Evolutionary conservation across 352 stramenopile species (phyloP).

Genomic region (Phytophthora palmivora): DNA sequence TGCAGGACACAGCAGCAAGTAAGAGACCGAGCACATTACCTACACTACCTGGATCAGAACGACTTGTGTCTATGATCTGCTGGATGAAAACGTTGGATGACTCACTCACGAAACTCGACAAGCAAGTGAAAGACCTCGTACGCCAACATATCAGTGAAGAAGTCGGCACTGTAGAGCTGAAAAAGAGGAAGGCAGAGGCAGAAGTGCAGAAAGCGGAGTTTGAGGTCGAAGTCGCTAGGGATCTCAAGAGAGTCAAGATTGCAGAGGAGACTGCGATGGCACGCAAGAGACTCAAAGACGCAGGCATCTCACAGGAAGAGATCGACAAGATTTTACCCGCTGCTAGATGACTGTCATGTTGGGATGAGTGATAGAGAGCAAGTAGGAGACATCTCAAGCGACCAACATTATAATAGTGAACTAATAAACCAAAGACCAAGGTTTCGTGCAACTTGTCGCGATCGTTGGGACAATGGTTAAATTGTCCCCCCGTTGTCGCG

Average conservation of each 20-base stretch:
- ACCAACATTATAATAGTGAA: conserved; percentile 35
- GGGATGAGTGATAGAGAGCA: conserved; percentile 5
- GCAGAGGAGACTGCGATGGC: conserved; percentile 40
- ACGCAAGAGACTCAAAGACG: conserved; percentile 40
- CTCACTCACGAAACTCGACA: conserved; percentile 32
- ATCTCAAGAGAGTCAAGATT: conserved; percentile 42
- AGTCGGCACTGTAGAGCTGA: conserved; percentile 15
- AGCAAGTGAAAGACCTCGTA: conserved; percentile 35
- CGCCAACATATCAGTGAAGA: conserved; percentile 31
- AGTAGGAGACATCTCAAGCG: background rate
- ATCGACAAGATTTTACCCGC: conserved; percentile 36
- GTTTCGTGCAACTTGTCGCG: no score
- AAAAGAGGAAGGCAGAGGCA: conserved; percentile 39
- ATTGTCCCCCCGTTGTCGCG: no score
- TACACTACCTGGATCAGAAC: conserved; percentile 14
- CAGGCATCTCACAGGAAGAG: conserved; percentile 39
- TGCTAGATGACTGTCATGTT: conserved; percentile 18
- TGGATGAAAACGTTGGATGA: conserved; percentile 45
- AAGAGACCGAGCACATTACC: conserved; percentile 28
- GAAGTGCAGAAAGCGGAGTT: conserved; percentile 42
- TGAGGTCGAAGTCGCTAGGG: conserved; percentile 34
- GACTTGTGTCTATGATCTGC: conserved; percentile 35
- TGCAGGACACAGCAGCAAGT: conserved; percentile 17
- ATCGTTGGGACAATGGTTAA: no score
- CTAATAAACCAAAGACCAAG: no score